These are phyloP conservation scores for Paramecium caudatum DNA, from an alignment of 73 alveolate species.

Conservation along the genomic window DNA sequence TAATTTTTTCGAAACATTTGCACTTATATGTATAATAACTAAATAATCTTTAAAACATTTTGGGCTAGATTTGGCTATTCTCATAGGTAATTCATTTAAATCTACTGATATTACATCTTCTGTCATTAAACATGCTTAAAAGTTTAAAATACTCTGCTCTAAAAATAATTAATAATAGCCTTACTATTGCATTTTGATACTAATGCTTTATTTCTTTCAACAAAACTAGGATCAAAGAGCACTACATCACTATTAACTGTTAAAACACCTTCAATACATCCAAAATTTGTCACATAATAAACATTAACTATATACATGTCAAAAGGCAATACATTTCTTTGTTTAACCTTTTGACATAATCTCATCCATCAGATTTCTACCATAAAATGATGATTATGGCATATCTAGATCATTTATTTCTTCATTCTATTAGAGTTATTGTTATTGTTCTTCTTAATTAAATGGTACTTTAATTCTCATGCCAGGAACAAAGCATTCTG, in stretches of 20 bases:
- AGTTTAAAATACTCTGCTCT: conserved; percentile 45
- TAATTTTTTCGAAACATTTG: not conserved
- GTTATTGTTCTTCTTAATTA: not conserved
- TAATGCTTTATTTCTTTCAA: not conserved
- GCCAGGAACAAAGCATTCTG: conserved; percentile 63
- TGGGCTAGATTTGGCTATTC: conserved; percentile 28
- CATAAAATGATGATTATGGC: conserved; percentile 17
- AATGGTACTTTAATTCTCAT: conserved; percentile 60
- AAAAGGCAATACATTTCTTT: conserved; percentile 26
- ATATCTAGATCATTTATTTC: conserved; percentile 13
- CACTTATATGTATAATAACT: not conserved
- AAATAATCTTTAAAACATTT: conserved; percentile 58
- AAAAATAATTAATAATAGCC: not conserved
- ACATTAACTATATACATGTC: not conserved
- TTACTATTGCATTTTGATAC: conserved; percentile 20
- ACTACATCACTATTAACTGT: conserved; percentile 61
- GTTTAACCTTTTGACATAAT: conserved; percentile 50
- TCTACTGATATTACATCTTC: conserved; percentile 42
- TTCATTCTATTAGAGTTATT: not conserved
- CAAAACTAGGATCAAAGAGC: conserved; percentile 53
- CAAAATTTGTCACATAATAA: conserved; percentile 41
- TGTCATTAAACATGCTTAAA: conserved; percentile 64
- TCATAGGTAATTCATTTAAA: conserved; percentile 55
- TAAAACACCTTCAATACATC: conserved; percentile 56
- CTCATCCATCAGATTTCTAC: conserved; percentile 65